These are phyloP conservation scores for Rhinocladiella similis DNA, from an alignment of 2,329 filamentous ascomycete genomes.

Conservation along the genomic window DNA sequence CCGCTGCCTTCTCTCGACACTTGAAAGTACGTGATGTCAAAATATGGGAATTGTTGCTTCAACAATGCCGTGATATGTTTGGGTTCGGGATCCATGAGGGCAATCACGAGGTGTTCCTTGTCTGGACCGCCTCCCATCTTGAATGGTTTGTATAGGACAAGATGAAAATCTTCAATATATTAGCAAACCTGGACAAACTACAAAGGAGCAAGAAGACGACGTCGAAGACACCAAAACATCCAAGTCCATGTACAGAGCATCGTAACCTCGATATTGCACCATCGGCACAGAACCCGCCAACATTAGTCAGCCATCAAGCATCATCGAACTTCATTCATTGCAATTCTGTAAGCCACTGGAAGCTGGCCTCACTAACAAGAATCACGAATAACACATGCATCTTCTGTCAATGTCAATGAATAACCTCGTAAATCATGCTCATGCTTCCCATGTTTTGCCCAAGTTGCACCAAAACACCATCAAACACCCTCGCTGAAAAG, in stretches of 20 bases:
- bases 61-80: slow-evolving; percentile 39
- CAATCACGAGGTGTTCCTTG: slow-evolving; percentile 44
- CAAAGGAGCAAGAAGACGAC: too few species aligned
- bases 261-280: too few species aligned
- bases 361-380: too few species aligned
- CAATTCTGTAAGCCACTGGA: too few species aligned
- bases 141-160: neutral
- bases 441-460: neutral
- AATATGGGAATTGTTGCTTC: slow-evolving; percentile 44
- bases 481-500: slow-evolving; percentile 4
- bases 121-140: slow-evolving; percentile 49
- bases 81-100: slow-evolving; percentile 46
- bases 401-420: neutral
- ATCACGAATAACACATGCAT: neutral
- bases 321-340: too few species aligned
- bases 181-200: too few species aligned
- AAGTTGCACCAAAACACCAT: neutral
- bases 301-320: too few species aligned
- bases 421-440: neutral
- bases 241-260: too few species aligned
- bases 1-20: slow-evolving; percentile 24
- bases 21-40: slow-evolving; percentile 46
- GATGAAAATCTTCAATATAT: neutral
- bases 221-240: too few species aligned
- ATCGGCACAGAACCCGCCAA: too few species aligned